Evolutionary conservation across 2,329 filamentous ascomycete genomes (phyloP), one percentile per base, ranked within the genome.

Genomic region (Fusarium odoratissimum): DNA sequence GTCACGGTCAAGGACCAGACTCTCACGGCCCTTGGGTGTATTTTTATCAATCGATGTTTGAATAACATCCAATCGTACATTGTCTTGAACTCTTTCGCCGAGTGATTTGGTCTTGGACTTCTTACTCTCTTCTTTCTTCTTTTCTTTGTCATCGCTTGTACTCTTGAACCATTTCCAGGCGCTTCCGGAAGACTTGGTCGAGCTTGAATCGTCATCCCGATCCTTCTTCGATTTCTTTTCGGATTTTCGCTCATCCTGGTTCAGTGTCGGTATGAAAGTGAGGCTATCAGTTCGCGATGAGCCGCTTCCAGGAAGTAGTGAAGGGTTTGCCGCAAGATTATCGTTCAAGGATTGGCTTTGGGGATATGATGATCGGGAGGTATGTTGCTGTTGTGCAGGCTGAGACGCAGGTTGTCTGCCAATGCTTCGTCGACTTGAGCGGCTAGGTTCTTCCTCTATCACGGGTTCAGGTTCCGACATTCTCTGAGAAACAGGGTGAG

Each of bases 11-110:
- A 97, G 82, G 1, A 97, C 88, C 28, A 97, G 83, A 77, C 94
- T 97, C 81, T 98, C 95, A 17, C 95, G 91, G 6, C 92, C 92
- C 74, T 88, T 90, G 35, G 85, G 86, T 4, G 87, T 85, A 14
- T 82, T 85, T 46, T 86, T 89, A 55, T 98, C 95, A 79, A 97
- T 95, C 0, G 95, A 97, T 41, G 90, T 93, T 79, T 98, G 95
- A 28, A 97, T 86, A 28, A 97, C 89, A 77, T 98, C 95, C 33
- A 98, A 86, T 35, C 95, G 90, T 25, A 93, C 92, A 75, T 91
- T 95, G 76, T 97, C 95, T 72, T 95, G 91, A 3, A 84, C 81
- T 75, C 88, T 90, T 73, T 93, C 85, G 3, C 82, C 81, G 14
- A 85, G 83, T 17, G 81, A 81, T 79, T 90, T 92, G 2, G 88